Percentiles rank a stretch among this genome's conserved stretches.
phyloP scores from a whole-genome alignment of 1,284 basidiomycete species.

The Mycosarcoma maydis region DNA sequence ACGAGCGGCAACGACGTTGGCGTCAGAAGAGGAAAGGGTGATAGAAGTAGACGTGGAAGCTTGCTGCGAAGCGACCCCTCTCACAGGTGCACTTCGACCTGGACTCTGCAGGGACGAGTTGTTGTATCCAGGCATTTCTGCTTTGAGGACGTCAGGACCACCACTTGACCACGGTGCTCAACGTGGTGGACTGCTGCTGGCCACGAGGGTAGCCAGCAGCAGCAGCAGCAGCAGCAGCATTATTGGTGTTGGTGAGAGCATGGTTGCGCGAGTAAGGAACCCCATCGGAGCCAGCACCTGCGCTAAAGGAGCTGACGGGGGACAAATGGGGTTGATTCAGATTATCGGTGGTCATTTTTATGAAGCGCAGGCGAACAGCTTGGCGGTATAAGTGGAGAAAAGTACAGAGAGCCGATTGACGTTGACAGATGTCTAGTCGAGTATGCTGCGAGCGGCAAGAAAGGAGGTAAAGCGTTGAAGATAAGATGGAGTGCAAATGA shows the following conservation, averaged over 20 bases:
- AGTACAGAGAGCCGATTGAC: not conserved
- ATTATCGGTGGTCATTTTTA: slow-evolving; percentile 47
- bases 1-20: not conserved
- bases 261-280: slow-evolving; percentile 38
- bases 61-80: slow-evolving; percentile 58
- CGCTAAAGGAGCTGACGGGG: slow-evolving; percentile 48
- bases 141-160: slow-evolving; percentile 56
- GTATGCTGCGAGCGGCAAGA: not conserved
- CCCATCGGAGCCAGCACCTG: slow-evolving; percentile 47
- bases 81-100: slow-evolving; percentile 61
- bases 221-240: slow-evolving; percentile 1
- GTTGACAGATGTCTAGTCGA: too few relatives aligned
- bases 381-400: slow-evolving; percentile 20
- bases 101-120: slow-evolving; percentile 30
- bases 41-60: slow-evolving; percentile 10
- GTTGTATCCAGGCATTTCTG: slow-evolving; percentile 57
- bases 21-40: not conserved
- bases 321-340: slow-evolving; percentile 47
- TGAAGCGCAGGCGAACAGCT: slow-evolving; percentile 39
- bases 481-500: not conserved
- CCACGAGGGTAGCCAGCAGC: slow-evolving; percentile 39
- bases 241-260: not conserved
- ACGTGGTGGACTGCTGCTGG: slow-evolving; percentile 51
- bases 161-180: slow-evolving; percentile 57
- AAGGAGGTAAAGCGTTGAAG: slow-evolving; percentile 1